Evolutionary conservation across 495 filamentous ascomycete species (phyloP).

Genomic region (Niebla homalea): DNA sequence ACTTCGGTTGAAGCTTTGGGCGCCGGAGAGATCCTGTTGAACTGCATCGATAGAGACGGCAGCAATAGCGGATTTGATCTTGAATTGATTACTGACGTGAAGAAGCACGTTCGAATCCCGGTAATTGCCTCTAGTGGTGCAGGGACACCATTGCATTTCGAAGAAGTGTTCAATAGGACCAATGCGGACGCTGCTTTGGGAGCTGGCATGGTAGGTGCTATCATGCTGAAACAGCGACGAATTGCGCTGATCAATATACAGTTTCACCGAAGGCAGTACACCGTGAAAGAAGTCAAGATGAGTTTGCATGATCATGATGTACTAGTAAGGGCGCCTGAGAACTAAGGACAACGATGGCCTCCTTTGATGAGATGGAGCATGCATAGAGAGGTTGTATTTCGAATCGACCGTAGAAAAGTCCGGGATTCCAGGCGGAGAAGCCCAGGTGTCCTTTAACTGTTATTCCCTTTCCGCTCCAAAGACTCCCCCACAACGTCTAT

Average conservation of each 20-base stretch:
- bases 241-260: constrained; percentile 18
- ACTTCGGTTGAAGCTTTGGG: constrained; percentile 93
- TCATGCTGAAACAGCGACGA: neutral
- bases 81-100: constrained; percentile 80
- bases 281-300: constrained; percentile 87
- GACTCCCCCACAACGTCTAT: no score
- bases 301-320: constrained; percentile 56
- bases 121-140: constrained; percentile 94
- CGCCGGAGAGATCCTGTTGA: constrained; percentile 83
- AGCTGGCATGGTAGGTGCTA: constrained; percentile 67
- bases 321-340: constrained; percentile 61
- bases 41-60: constrained; percentile 95
- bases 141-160: constrained; percentile 78
- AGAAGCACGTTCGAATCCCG: constrained; percentile 70
- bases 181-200: constrained; percentile 84
- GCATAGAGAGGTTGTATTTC: no score
- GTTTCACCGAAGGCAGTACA: constrained; percentile 93
- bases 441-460: no score
- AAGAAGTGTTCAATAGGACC: constrained; percentile 77
- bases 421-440: no score
- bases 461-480: no score
- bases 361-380: no score
- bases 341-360: no score
- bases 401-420: no score
- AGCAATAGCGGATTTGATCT: constrained; percentile 92